phyloP scores from a whole-genome alignment of 495 filamentous ascomycete genomes.

The Tirmania nivea region DNA sequence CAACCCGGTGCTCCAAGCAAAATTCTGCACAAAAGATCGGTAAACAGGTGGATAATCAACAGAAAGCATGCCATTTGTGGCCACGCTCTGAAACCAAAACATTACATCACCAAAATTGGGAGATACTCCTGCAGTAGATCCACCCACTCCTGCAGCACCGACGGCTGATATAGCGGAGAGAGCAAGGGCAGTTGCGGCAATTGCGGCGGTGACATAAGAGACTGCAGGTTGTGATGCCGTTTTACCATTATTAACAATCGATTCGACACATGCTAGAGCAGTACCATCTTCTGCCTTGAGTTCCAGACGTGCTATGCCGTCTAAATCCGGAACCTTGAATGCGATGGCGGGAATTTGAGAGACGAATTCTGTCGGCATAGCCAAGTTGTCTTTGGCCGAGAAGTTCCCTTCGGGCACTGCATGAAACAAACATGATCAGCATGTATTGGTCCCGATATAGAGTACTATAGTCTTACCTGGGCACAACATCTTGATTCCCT shows the following conservation, averaged over 20 bases:
- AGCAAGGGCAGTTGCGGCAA: conserved; percentile 67
- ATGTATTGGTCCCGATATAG: conserved; percentile 1
- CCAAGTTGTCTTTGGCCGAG: conserved; percentile 42
- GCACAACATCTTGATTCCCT: conserved; percentile 47
- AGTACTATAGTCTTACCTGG: conserved; percentile 37
- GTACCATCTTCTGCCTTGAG: conserved; percentile 37
- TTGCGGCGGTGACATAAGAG: conserved; percentile 62
- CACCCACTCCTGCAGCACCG: conserved; percentile 33
- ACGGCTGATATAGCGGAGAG: conserved; percentile 52
- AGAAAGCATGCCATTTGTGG: conserved; percentile 88
- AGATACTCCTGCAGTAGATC: conserved; percentile 29
- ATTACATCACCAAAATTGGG: conserved; percentile 75
- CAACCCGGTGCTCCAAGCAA: conserved; percentile 73
- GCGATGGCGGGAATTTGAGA: conserved; percentile 70
- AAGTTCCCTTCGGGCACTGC: conserved; percentile 56
- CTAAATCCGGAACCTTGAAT: conserved; percentile 76
- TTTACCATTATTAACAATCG: conserved; percentile 69
- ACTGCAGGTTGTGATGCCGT: conserved; percentile 51
- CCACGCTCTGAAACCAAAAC: conserved; percentile 78
- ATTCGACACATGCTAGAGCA: conserved; percentile 64
- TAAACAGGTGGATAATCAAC: conserved; percentile 74
- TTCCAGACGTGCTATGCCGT: conserved; percentile 61
- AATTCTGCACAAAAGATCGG: conserved; percentile 72
- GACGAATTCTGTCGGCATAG: conserved; percentile 47
- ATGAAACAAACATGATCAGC: conserved; percentile 16